phyloP scores from a whole-genome alignment of 1,139 yeast genomes.

The Yamadazyma diddensiae region DNA sequence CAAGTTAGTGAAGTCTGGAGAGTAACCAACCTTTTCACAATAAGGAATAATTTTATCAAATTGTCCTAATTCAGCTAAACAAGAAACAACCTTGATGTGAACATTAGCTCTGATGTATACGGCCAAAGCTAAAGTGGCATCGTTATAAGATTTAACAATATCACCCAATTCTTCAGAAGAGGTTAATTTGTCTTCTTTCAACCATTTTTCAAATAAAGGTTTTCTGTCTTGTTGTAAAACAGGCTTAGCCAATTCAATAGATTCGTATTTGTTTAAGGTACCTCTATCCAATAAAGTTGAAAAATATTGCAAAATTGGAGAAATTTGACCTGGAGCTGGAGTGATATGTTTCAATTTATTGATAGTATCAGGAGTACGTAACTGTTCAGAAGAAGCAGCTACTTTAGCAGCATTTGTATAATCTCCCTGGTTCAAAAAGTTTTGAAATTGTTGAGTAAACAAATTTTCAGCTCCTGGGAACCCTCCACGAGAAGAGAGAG shows the following conservation, averaged over 20 bases:
- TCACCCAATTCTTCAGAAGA: conserved; percentile 97
- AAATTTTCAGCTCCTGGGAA: conserved; percentile 95
- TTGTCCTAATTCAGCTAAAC: conserved; percentile 93
- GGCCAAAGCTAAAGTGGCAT: conserved; percentile 81
- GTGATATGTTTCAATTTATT: conserved; percentile 88
- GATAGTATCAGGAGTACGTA: conserved; percentile 94
- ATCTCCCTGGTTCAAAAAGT: conserved; percentile 78
- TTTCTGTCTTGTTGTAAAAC: conserved; percentile 94
- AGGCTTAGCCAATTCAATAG: conserved; percentile 92
- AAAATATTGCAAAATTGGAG: conserved; percentile 92
- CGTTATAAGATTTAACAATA: conserved; percentile 79
- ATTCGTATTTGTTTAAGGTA: conserved; percentile 87
- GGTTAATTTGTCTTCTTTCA: conserved; percentile 90
- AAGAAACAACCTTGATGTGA: conserved; percentile 87
- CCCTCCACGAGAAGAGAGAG: conserved; percentile 93
- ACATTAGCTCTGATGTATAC: conserved; percentile 84
- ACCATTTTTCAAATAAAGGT: conserved; percentile 93
- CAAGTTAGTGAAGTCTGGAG: conserved; percentile 87
- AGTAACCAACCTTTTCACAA: conserved; percentile 83
- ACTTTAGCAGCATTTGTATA: conserved; percentile 92
- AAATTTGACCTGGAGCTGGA: conserved; percentile 93
- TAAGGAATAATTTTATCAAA: conserved; percentile 94
- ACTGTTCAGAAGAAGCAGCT: conserved; percentile 92
- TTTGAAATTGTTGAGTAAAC: conserved; percentile 89
- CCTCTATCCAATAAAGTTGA: conserved; percentile 92